These are phyloP conservation scores for Xylariomycetidae sp. DNA, from an alignment of 2,329 filamentous ascomycete genomes.

Conservation along the genomic window DNA sequence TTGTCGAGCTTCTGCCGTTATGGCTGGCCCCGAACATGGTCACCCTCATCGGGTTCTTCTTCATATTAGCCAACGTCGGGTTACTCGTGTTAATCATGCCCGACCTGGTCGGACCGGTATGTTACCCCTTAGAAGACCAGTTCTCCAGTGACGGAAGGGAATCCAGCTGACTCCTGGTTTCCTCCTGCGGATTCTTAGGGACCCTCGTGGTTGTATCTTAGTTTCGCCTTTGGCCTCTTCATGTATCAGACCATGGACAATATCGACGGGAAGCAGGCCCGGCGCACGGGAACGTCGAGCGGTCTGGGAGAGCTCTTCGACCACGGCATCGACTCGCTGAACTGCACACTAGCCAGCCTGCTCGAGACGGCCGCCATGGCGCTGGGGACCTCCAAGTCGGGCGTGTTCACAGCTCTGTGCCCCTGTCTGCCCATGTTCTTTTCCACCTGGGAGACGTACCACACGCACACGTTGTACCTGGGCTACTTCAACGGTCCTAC, in stretches of 20 bases:
- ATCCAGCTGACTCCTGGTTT: conserved; percentile 11
- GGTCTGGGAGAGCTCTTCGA: conserved; percentile 95
- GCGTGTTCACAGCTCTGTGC: conserved; percentile 85
- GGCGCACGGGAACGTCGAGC: conserved; percentile 90
- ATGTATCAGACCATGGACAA: conserved; percentile 99
- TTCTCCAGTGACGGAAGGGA: too few species aligned
- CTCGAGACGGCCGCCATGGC: conserved; percentile 93
- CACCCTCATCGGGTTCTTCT: conserved; percentile 89
- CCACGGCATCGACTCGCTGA: conserved; percentile 96
- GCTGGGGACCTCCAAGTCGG: conserved; percentile 75
- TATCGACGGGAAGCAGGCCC: conserved; percentile 94
- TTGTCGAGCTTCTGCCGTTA: conserved; percentile 85
- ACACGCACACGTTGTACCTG: conserved; percentile 94
- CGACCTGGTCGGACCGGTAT: conserved; percentile 82
- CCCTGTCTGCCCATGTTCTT: conserved; percentile 98
- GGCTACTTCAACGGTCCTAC: conserved; percentile 97
- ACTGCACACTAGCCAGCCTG: conserved; percentile 89
- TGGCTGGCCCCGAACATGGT: conserved; percentile 99
- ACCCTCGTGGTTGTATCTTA: conserved; percentile 90
- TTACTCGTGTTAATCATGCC: conserved; percentile 75
- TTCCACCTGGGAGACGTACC: conserved; percentile 99
- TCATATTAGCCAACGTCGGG: conserved; percentile 80
- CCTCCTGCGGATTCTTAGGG: too few species aligned
- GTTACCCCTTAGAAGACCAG: too few species aligned
- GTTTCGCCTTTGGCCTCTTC: conserved; percentile 92